phyloP scores from a whole-genome alignment of 1,284 basidiomycete genomes.

The Chalciporus sp. region DNA sequence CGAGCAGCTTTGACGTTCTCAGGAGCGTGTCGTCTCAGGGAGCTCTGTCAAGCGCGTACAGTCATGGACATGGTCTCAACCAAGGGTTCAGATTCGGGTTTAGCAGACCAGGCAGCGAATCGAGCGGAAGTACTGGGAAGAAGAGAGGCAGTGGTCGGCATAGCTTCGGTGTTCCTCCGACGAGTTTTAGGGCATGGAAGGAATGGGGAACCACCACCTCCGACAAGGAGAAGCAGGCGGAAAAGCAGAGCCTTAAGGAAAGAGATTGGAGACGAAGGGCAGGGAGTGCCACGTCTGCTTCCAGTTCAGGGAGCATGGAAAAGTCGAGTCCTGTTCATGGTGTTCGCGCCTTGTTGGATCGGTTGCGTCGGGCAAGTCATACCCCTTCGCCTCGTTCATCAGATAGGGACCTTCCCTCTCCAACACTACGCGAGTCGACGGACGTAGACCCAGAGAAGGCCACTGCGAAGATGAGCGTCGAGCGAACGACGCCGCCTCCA shows the following conservation, averaged over 20 bases:
- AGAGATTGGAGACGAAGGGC: slow-evolving; percentile 17
- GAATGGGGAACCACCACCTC: slow-evolving; percentile 21
- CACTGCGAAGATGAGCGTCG: background rate
- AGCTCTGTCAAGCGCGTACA: slow-evolving; percentile 27
- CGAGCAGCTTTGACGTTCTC: slow-evolving; percentile 30
- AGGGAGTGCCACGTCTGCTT: slow-evolving; percentile 18
- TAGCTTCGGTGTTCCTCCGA: slow-evolving; percentile 28
- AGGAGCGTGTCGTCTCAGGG: slow-evolving; percentile 36
- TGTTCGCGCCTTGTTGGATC: slow-evolving; percentile 31
- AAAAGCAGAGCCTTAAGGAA: slow-evolving; percentile 16
- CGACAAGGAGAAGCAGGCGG: slow-evolving; percentile 21
- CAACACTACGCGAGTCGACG: slow-evolving; percentile 1
- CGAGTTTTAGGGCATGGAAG: slow-evolving; percentile 31
- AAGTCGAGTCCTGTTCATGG: slow-evolving; percentile 24
- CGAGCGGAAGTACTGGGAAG: slow-evolving; percentile 21
- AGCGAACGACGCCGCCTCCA: slow-evolving; percentile 16
- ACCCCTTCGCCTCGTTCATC: slow-evolving; percentile 34
- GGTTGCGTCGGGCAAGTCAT: slow-evolving; percentile 27
- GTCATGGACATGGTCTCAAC: slow-evolving; percentile 16
- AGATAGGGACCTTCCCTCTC: slow-evolving; percentile 23
- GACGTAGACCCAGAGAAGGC: slow-evolving; percentile 22
- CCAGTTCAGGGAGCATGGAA: slow-evolving; percentile 22
- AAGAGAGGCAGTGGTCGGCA: slow-evolving; percentile 11
- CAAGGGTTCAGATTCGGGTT: slow-evolving; percentile 26
- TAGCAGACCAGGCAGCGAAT: slow-evolving; percentile 16